Evolutionary conservation across 129 eudicot species (phyloP).

Genomic region (Artemisia tridentata): DNA sequence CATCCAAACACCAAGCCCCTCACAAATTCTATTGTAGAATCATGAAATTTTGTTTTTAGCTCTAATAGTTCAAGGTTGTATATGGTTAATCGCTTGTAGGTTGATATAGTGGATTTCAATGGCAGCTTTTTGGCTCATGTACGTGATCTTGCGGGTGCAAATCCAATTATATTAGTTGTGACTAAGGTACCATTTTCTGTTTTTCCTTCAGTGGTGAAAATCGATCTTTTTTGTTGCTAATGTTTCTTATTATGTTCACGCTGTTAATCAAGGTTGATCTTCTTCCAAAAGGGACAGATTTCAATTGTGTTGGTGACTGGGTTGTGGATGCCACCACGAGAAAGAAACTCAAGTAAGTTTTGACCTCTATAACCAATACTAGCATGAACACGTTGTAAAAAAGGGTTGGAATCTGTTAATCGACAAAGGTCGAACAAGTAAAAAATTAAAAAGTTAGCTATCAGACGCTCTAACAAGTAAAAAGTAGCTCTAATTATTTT

Average conservation of each 20-base stretch:
- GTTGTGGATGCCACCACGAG: conserved; percentile 94
- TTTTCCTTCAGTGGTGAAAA: conserved; percentile 4
- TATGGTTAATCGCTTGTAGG: conserved; percentile 45
- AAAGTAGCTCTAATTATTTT: neutral
- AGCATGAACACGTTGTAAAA: neutral
- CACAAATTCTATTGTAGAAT: neutral
- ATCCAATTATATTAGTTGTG: conserved; percentile 89
- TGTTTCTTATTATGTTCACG: neutral
- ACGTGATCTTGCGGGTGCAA: conserved; percentile 95
- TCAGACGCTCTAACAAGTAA: neutral
- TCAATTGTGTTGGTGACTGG: conserved; percentile 98
- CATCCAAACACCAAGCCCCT: neutral
- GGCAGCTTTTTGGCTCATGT: conserved; percentile 96
- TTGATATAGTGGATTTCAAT: conserved; percentile 95
- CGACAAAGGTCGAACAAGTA: neutral
- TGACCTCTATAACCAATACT: conserved; percentile 3
- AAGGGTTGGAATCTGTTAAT: neutral
- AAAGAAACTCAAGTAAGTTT: conserved; percentile 87
- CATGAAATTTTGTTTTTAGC: neutral
- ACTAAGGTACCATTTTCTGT: conserved; percentile 59
- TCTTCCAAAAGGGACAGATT: conserved; percentile 97
- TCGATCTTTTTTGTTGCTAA: conserved; percentile 11
- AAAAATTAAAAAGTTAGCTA: neutral
- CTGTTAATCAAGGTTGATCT: conserved; percentile 78
- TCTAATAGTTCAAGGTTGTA: conserved; percentile 22